Evolutionary conservation across 345 rosid genomes (phyloP), one percentile per base, ranked within the genome.

Genomic region (Citrus cavaleriei): DNA sequence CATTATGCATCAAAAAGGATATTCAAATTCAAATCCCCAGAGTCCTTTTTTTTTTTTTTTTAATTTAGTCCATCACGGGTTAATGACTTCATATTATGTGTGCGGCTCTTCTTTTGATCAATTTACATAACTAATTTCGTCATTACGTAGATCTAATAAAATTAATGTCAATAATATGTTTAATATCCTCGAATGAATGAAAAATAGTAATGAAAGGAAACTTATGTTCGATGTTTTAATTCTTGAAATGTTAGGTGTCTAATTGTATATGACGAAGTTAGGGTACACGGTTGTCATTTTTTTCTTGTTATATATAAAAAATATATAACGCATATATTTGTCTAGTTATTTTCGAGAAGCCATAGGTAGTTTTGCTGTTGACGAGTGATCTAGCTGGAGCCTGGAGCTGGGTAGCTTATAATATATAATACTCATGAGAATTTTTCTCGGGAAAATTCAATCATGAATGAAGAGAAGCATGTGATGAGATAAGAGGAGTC

Each of bases 291-390:
- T 3, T 10, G 49, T 10, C 49, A 42, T 40, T 40, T 40, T 25
- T 40, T 9, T 40, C 46, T 40, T 42, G 1, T 10, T 10, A 10
- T 42, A 42, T 42, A 3, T 10, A 40, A 2, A 2, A 38, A 38
- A 12, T 10, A 12, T 42, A 3, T 42, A 42, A 10, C 49, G 49
- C 4, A 0, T 42, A 10, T 42, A 9, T 76, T 75, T 69, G 49
- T 57, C 58, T 62, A 70, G 21, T 61, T 51, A 61, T 32, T 63
- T 76, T 79, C 1, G 74, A 80, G 73, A 76, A 73, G 69, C 64
- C 69, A 42, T 62, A 19, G 65, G 83, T 68, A 63, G 81, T 80
- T 83, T 77, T 62, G 79, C 76, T 21, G 65, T 16, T 18, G 37
- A 61, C n/a, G 21, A 51, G 6, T 51, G 18, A 42, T 12, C 16